Percentiles rank a stretch among this genome's conserved stretches.
phyloP scores from a whole-genome alignment of 306 rosid genomes.

The Acacia acuminata region DNA sequence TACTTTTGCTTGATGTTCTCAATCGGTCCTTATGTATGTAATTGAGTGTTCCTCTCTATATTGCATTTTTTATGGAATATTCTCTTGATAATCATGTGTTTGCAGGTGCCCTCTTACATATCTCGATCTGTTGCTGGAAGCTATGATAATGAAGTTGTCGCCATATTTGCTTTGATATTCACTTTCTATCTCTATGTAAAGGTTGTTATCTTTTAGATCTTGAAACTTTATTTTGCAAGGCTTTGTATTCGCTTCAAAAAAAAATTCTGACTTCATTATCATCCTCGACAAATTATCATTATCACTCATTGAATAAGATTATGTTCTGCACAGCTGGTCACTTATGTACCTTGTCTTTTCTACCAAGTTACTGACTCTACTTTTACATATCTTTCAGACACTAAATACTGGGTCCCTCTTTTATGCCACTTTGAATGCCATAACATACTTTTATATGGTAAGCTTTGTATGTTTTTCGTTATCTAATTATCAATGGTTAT shows the following conservation, averaged over 20 bases:
- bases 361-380: conserved; percentile 40
- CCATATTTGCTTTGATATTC: conserved; percentile 94
- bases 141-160: conserved; percentile 99
- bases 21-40: too few relatives aligned
- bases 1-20: too few relatives aligned
- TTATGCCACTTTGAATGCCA: too few relatives aligned
- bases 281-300: background rate
- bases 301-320: conserved; percentile 9
- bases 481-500: too few relatives aligned
- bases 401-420: too few relatives aligned
- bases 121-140: too few relatives aligned
- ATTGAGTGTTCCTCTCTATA: too few relatives aligned
- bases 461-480: too few relatives aligned
- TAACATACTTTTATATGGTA: too few relatives aligned
- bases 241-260: conserved; percentile 4
- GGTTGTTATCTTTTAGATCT: conserved; percentile 47
- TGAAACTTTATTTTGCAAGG: background rate
- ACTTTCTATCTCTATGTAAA: conserved; percentile 95
- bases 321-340: conserved; percentile 18
- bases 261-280: conserved; percentile 11
- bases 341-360: conserved; percentile 25
- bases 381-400: conserved; percentile 56
- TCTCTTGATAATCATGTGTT: too few relatives aligned
- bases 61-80: too few relatives aligned
- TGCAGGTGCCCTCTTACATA: too few relatives aligned